A percentile compares a stretch with the other conserved stretches of the same genome.
Conservation (phyloP, 2,329 filamentous ascomycete species). For the Colletotrichum navitas region DNA sequence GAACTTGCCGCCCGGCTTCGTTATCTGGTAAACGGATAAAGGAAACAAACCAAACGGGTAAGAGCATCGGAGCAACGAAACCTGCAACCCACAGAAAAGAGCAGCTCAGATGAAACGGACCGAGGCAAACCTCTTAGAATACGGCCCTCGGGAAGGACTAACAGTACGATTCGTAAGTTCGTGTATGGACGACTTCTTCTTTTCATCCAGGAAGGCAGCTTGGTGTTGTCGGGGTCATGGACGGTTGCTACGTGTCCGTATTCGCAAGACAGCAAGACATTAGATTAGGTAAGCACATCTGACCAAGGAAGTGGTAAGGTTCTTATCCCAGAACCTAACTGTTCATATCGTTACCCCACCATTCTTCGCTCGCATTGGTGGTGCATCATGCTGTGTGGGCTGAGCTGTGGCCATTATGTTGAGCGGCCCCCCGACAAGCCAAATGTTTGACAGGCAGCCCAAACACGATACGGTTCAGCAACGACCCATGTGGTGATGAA, state of each 20-base stretch:
- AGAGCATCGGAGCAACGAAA: conserved; percentile 27
- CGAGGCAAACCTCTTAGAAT: conserved; percentile 25
- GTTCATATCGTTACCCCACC: no score
- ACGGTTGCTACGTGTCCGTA: conserved; percentile 24
- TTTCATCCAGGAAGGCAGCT: conserved; percentile 1
- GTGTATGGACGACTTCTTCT: not conserved
- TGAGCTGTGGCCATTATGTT: not conserved
- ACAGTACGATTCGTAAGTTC: not conserved
- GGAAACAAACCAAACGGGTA: conserved; percentile 6
- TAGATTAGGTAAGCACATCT: not conserved
- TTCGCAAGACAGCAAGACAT: conserved; percentile 18
- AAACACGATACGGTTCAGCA: not conserved
- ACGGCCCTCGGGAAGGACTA: conserved; percentile 4
- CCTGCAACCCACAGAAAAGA: not conserved
- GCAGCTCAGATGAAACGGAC: conserved; percentile 35
- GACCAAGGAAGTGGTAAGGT: not conserved
- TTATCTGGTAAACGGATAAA: not conserved
- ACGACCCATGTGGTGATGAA: not conserved
- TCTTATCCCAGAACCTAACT: no score
- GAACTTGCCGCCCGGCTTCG: conserved; percentile 19
- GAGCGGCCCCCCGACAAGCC: not conserved
- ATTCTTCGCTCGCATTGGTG: not conserved
- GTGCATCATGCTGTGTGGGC: not conserved
- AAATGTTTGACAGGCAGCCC: not conserved
- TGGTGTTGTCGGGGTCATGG: not conserved